Conservation (phyloP, 1,139 yeast genomes). For the Pichia sp. region DNA sequence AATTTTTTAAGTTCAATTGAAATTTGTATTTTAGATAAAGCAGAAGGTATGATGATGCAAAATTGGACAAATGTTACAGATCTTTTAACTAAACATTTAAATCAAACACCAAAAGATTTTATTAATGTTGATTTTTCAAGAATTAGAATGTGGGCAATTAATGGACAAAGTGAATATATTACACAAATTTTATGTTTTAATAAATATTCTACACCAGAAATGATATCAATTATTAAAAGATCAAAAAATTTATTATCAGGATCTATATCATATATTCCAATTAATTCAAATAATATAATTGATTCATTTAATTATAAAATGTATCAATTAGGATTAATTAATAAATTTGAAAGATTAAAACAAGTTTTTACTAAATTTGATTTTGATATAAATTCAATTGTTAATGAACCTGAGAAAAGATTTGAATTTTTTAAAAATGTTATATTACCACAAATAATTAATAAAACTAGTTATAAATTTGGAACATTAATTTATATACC, state of each 20-base stretch:
- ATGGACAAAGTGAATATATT: constrained; percentile 67
- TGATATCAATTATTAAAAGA: constrained; percentile 53
- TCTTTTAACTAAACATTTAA: constrained; percentile 63
- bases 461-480: constrained; percentile 47
- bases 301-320: constrained; percentile 31
- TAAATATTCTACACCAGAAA: constrained; percentile 72
- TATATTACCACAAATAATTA: constrained; percentile 60
- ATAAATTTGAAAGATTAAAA: constrained; percentile 51
- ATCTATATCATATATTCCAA: constrained; percentile 29
- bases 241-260: constrained; percentile 29
- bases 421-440: constrained; percentile 74
- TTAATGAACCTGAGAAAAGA: constrained; percentile 69
- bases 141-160: constrained; percentile 86
- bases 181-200: constrained; percentile 76
- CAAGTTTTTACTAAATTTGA: constrained; percentile 73
- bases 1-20: constrained; percentile 90
- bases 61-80: constrained; percentile 79
- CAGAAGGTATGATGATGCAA: constrained; percentile 86
- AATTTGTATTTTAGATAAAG: constrained; percentile 68
- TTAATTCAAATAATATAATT: constrained; percentile 20
- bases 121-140: constrained; percentile 83
- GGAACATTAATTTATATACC: constrained; percentile 82
- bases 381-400: constrained; percentile 39
- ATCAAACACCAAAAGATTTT: constrained; percentile 67
- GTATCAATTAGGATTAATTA: constrained; percentile 36